Conservation (phyloP, 139 green algal species). For the Spirogloea muscicola region DNA sequence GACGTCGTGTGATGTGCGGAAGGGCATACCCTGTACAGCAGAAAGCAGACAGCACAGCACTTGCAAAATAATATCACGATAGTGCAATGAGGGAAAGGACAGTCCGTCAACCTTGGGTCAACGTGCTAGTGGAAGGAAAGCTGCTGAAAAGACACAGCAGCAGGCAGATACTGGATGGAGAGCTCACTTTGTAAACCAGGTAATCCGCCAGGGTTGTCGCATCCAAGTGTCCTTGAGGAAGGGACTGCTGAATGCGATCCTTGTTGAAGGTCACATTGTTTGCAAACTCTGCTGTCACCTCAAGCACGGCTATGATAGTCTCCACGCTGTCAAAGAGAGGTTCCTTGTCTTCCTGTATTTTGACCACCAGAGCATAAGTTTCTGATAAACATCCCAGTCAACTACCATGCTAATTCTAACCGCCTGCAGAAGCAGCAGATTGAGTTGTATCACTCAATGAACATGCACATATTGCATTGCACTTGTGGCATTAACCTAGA, state of each 20-base stretch:
- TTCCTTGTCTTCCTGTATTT: slow-evolving; percentile 78
- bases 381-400: too few relatives aligned
- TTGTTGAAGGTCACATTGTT: slow-evolving; percentile 81
- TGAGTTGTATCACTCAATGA: too few relatives aligned
- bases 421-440: too few relatives aligned
- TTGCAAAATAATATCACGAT: neutral
- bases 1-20: slow-evolving; percentile 46
- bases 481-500: too few relatives aligned
- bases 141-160: neutral
- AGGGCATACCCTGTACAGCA: slow-evolving; percentile 46
- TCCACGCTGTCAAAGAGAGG: slow-evolving; percentile 95
- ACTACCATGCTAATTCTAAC: too few relatives aligned
- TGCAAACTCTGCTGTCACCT: slow-evolving; percentile 90
- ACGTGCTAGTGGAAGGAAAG: neutral
- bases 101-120: neutral
- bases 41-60: neutral
- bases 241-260: slow-evolving; percentile 71
- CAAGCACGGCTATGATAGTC: slow-evolving; percentile 77
- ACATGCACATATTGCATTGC: too few relatives aligned
- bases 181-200: slow-evolving; percentile 85
- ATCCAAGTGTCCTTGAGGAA: slow-evolving; percentile 66
- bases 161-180: neutral
- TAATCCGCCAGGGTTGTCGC: slow-evolving; percentile 99
- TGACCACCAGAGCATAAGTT: too few relatives aligned
- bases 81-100: neutral